Evolutionary conservation across 179 eudicot genomes (phyloP).

Genomic region (Silene noctiflora): DNA sequence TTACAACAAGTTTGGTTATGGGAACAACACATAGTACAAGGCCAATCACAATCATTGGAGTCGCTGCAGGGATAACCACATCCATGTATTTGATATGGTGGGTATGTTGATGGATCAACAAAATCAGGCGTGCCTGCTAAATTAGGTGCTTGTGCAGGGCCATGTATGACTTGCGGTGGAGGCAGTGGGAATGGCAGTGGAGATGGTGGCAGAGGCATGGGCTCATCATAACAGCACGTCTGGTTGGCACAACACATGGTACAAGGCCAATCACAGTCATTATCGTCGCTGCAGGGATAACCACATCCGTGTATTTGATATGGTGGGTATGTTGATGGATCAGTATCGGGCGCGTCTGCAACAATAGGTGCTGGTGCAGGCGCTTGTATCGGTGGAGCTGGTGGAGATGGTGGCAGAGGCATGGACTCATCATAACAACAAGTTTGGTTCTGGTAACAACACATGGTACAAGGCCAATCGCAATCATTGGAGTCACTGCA

Average conservation of each 20-base stretch:
- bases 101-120: neutral
- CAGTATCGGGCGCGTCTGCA: neutral
- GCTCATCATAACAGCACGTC: constrained; percentile 13
- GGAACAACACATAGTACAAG: constrained; percentile 27
- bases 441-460: constrained; percentile 21
- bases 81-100: constrained; percentile 27
- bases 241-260: constrained; percentile 21
- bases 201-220: neutral
- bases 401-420: too few species aligned
- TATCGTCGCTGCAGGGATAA: constrained; percentile 16
- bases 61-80: constrained; percentile 22
- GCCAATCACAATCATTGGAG: constrained; percentile 30
- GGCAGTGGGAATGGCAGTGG: neutral
- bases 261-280: constrained; percentile 27
- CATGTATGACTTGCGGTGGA: neutral
- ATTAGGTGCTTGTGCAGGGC: neutral
- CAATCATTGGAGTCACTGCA: constrained; percentile 27
- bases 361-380: neutral
- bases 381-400: neutral
- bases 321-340: constrained; percentile 11
- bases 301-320: constrained; percentile 21
- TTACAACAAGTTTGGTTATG: constrained; percentile 19
- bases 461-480: constrained; percentile 28
- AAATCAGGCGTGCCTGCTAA: neutral
- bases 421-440: constrained; percentile 2